phyloP scores from a whole-genome alignment of 495 filamentous ascomycete species.

The Beverwykella pulmonaria region DNA sequence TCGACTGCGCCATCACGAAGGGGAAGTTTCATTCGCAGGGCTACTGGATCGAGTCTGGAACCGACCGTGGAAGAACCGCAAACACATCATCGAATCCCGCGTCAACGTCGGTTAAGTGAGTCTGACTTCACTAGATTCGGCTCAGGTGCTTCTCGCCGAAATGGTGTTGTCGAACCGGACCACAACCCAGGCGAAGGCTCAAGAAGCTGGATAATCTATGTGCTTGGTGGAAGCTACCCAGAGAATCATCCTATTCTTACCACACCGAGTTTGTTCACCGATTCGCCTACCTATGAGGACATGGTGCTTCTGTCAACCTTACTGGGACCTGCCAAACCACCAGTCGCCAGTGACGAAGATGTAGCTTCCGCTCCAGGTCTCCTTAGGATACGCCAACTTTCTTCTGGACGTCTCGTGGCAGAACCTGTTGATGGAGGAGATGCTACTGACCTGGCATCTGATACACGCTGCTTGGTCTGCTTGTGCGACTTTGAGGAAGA shows the following conservation, averaged over 20 bases:
- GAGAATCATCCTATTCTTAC: constrained; percentile 77
- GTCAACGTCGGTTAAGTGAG: constrained; percentile 62
- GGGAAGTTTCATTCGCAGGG: constrained; percentile 39
- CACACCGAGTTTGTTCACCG: constrained; percentile 75
- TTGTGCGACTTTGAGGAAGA: constrained; percentile 69
- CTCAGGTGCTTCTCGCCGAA: constrained; percentile 63
- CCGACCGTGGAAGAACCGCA: constrained; percentile 44
- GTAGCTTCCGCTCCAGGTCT: constrained; percentile 65
- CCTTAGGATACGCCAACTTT: constrained; percentile 32
- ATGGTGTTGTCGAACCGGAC: constrained; percentile 70
- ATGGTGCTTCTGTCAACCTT: constrained; percentile 75
- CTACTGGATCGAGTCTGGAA: constrained; percentile 32
- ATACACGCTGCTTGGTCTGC: constrained; percentile 72
- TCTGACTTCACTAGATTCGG: constrained; percentile 66
- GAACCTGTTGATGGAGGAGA: constrained; percentile 54
- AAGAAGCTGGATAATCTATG: constrained; percentile 79
- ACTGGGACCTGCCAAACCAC: constrained; percentile 73
- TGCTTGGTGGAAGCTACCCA: constrained; percentile 74
- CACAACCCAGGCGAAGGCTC: constrained; percentile 50
- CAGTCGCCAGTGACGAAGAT: constrained; percentile 69
- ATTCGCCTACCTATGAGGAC: constrained; percentile 78
- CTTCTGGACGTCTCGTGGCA: constrained; percentile 49
- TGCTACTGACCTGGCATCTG: constrained; percentile 55
- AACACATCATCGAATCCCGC: constrained; percentile 42
- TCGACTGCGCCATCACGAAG: constrained; percentile 37